Percentiles rank a stretch among this genome's conserved stretches.
Conservation (phyloP, 2,329 filamentous ascomycete species). For the Lachnellula occidentalis region DNA sequence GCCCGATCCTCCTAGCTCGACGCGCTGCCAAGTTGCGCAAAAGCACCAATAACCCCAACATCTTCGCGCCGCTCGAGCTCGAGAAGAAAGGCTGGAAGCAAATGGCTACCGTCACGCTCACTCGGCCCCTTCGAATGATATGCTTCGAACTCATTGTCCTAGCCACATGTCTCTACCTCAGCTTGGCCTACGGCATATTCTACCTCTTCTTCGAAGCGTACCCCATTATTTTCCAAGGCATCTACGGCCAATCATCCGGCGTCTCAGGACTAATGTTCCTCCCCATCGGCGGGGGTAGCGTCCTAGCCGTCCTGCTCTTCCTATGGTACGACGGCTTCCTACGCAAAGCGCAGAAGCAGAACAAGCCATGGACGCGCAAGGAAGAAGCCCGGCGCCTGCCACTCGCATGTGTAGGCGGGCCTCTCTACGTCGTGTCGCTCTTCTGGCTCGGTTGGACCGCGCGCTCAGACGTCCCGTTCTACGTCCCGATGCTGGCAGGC, state of each 20-base stretch:
- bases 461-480: conserved; percentile 46
- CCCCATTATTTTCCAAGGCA: conserved; percentile 54
- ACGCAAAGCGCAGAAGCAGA: conserved; percentile 42
- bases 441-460: conserved; percentile 57
- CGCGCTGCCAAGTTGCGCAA: conserved; percentile 54
- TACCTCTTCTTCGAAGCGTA: conserved; percentile 62
- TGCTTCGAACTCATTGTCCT: conserved; percentile 57
- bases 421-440: conserved; percentile 40
- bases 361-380: conserved; percentile 43
- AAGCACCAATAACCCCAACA: conserved; percentile 46
- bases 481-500: conserved; percentile 51
- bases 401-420: conserved; percentile 43
- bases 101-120: conserved; percentile 51
- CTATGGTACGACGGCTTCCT: conserved; percentile 46
- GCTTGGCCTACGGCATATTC: conserved; percentile 57
- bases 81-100: conserved; percentile 47
- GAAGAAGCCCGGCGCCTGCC: conserved; percentile 46
- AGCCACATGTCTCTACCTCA: conserved; percentile 56
- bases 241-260: conserved; percentile 55
- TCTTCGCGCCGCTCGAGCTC: conserved; percentile 60
- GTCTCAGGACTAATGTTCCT: conserved; percentile 56
- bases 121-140: conserved; percentile 55
- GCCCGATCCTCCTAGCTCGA: conserved; percentile 52
- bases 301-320: conserved; percentile 46
- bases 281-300: conserved; percentile 45